A percentile compares a stretch with the other conserved stretches of the same genome.
Conservation (phyloP, 495 filamentous ascomycete species). For the Chaetomium cochliodes region DNA sequence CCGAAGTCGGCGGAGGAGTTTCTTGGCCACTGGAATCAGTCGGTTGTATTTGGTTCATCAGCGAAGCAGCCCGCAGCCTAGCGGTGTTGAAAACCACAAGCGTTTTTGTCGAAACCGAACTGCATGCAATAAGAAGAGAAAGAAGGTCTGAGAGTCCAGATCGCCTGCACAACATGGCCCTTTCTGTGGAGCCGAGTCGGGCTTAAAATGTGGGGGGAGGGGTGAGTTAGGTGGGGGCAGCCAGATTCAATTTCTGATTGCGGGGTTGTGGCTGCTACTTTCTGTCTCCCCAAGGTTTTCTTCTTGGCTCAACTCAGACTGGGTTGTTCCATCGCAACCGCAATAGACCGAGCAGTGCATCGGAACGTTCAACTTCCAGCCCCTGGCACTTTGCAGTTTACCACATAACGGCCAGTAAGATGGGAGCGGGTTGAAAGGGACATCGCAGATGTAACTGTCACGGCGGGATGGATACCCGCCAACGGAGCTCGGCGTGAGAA, state of each 20-base stretch:
- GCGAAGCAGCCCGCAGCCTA: neutral
- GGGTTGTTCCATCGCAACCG: neutral
- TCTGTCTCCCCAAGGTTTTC: neutral
- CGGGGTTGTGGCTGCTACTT: too few relatives aligned
- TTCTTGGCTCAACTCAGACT: neutral
- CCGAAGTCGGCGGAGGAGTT: neutral
- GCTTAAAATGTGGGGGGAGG: slow-evolving; percentile 28
- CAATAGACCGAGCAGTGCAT: slow-evolving; percentile 23
- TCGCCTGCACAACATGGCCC: neutral
- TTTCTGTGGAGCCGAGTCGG: neutral
- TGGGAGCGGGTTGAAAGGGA: slow-evolving; percentile 1
- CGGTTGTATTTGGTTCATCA: neutral
- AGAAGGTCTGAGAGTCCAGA: neutral
- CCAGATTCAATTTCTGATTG: too few relatives aligned
- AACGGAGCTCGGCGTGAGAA: neutral
- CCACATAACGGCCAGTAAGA: neutral
- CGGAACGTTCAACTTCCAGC: slow-evolving; percentile 19
- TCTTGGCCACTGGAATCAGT: neutral
- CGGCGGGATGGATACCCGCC: slow-evolving; percentile 3
- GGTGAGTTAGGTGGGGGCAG: neutral
- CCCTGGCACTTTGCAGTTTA: slow-evolving; percentile 3
- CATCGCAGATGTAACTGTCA: slow-evolving; percentile 2
- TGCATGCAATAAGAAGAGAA: neutral
- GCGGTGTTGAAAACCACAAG: neutral
- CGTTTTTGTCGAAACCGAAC: neutral